Base-by-base conservation (phyloP, 805 yeast genomes). In the Sugiyamaella smithiae region DNA sequence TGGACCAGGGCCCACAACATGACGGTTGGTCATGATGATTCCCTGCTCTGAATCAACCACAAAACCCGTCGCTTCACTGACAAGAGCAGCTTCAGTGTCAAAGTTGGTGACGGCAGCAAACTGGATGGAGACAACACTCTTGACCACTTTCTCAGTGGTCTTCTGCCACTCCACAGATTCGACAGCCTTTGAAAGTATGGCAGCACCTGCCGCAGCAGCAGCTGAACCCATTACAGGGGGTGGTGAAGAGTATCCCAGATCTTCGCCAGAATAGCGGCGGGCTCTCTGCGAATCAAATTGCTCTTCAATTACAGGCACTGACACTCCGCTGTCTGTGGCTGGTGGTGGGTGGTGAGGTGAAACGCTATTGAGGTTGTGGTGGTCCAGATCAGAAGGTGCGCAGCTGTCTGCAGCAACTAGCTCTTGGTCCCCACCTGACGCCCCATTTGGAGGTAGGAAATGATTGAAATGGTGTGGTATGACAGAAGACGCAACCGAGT, bases 1-100 rank as follows among this genome's bases (percentile, higher is more conserved):
- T 1, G 97, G 97, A 14, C 97, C 96, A 0, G 97, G 89, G 1
- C 96, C 96, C 36, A 89, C 97, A 43, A 90, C 97, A 62, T 90
- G 97, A 62, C 97, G 77, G 68, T 90, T 90, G 8, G 97, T 90
- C 64, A 90, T 73, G 53, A 90, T 88, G 51, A 89, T 78, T 12
- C 97, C 97, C 22, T 80, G 67, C 48, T 77, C 72, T 2, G 91
- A 75, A 65, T 90, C 97, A 8, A 90, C 97, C 4, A 90, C 88
- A 65, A 90, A 90, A 1, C 97, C 97, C 0, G 97, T 88, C n/a
- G 97, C 97, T 66, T 90, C 95, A 25, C 64, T 59, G 23, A 84
- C 88, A 38, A 83, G 66, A 1, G 95, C 84, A 2, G 81, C 68
- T 57, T 90, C 97, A 32, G 93, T 84, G 60, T 90, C 97, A 63